phyloP scores from a whole-genome alignment of 2,329 filamentous ascomycete genomes.

The Leptographium flavum region DNA sequence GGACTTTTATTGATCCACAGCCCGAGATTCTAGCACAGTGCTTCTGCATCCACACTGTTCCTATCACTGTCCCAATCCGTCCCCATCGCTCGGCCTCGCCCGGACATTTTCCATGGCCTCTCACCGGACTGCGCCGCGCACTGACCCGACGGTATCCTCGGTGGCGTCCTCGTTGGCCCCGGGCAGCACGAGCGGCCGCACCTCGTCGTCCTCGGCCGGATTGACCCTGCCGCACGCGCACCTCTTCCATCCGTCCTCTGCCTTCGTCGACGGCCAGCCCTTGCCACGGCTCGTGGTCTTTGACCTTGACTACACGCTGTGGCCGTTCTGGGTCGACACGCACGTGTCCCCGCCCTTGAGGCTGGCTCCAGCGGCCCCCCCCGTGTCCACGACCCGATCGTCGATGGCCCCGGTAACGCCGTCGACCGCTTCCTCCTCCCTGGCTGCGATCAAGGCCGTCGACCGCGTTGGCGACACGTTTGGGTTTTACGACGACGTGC shows the following conservation, averaged over 20 bases:
- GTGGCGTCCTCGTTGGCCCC: background rate
- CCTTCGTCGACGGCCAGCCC: conserved; percentile 44
- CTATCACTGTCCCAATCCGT: no score
- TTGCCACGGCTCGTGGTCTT: conserved; percentile 79
- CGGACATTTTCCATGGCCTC: background rate
- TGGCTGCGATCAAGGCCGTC: conserved; percentile 23
- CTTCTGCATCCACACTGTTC: no score
- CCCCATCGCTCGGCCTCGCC: no score
- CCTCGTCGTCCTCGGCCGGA: background rate
- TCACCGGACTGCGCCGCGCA: background rate
- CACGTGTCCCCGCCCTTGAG: conserved; percentile 66
- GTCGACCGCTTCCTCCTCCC: no score
- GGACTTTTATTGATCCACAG: no score
- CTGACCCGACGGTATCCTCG: background rate
- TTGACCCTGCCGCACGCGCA: background rate
- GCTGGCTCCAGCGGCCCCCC: conserved; percentile 17
- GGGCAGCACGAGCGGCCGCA: background rate
- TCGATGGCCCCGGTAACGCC: no score
- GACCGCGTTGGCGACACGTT: conserved; percentile 52
- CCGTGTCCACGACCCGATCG: no score
- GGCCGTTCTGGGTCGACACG: conserved; percentile 97
- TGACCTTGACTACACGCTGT: conserved; percentile 97
- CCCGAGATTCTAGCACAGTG: no score
- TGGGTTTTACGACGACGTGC: conserved; percentile 57
- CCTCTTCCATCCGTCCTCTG: conserved; percentile 9